Conservation (phyloP, 2,329 filamentous ascomycete species). For the Lasiodiplodia sp. region DNA sequence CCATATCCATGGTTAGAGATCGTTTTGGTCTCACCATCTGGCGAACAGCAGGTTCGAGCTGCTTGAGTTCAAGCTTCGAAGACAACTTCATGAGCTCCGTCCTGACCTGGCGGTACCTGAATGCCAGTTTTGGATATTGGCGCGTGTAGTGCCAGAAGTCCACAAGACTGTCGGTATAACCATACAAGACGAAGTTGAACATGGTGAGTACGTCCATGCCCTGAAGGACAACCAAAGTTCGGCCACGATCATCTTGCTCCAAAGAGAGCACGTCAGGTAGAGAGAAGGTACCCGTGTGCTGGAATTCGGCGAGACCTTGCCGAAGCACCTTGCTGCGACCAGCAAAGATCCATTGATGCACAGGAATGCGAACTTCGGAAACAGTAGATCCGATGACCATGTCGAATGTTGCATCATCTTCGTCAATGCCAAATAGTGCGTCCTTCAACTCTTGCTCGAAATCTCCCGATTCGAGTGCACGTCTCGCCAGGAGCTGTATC, state of each 20-base stretch:
- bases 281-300: constrained; percentile 61
- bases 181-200: constrained; percentile 78
- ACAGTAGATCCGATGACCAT: constrained; percentile 60
- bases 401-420: constrained; percentile 54
- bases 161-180: constrained; percentile 80
- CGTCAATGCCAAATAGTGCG: constrained; percentile 48
- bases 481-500: constrained; percentile 58
- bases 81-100: constrained; percentile 89
- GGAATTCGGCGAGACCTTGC: constrained; percentile 65
- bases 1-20: constrained; percentile 74
- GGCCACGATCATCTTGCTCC: constrained; percentile 58
- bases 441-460: constrained; percentile 68
- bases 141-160: constrained; percentile 86
- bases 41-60: constrained; percentile 78
- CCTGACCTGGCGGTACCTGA: constrained; percentile 80
- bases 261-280: constrained; percentile 69
- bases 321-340: constrained; percentile 74
- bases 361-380: constrained; percentile 76
- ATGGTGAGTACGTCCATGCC: constrained; percentile 79
- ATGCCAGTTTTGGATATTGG: constrained; percentile 69
- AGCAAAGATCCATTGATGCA: constrained; percentile 81
- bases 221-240: constrained; percentile 69
- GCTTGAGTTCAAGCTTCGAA: constrained; percentile 71
- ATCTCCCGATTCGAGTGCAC: constrained; percentile 68
- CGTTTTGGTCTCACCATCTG: constrained; percentile 72